A percentile compares a stretch with the other conserved stretches of the same genome.
Conservation (phyloP, 1,284 basidiomycete genomes). For the Ustilago shanxiensis region DNA sequence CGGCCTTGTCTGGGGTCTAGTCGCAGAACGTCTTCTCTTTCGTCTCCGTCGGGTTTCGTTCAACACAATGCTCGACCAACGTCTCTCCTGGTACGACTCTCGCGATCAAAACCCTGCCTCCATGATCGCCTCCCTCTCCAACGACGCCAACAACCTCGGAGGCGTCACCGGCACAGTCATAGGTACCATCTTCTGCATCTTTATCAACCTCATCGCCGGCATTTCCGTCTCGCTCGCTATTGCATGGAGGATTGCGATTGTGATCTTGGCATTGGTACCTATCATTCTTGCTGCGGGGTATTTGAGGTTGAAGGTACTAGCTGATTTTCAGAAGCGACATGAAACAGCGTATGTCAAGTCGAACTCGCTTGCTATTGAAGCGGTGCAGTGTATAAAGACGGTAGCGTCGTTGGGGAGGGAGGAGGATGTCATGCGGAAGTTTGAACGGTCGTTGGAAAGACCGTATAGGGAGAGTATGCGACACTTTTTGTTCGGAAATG, state of each 20-base stretch:
- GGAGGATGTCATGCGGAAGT: constrained; percentile 56
- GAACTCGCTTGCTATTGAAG: constrained; percentile 62
- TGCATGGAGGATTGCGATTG: constrained; percentile 61
- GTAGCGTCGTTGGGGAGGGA: constrained; percentile 58
- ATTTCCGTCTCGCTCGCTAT: constrained; percentile 55
- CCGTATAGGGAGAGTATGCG: constrained; percentile 59
- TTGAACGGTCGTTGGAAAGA: constrained; percentile 40
- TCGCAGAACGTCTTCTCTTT: constrained; percentile 61
- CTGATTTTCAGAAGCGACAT: constrained; percentile 62
- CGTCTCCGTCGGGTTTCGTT: constrained; percentile 53
- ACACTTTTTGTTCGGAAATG: constrained; percentile 56
- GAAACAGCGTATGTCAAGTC: constrained; percentile 60
- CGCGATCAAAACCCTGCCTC: constrained; percentile 41
- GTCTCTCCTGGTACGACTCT: constrained; percentile 53
- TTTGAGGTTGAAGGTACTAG: constrained; percentile 59
- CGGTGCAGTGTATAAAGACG: constrained; percentile 58
- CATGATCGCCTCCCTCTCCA: constrained; percentile 58
- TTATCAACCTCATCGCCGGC: constrained; percentile 61
- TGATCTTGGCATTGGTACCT: constrained; percentile 59
- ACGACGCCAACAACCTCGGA: constrained; percentile 59
- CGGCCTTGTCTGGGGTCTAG: constrained; percentile 56
- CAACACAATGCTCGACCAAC: constrained; percentile 52
- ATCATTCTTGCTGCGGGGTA: constrained; percentile 60
- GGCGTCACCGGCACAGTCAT: constrained; percentile 61
- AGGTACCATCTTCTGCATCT: constrained; percentile 62